Base-by-base conservation (phyloP, 768 basidiomycete genomes). In the Amylocystis lapponica region DNA sequence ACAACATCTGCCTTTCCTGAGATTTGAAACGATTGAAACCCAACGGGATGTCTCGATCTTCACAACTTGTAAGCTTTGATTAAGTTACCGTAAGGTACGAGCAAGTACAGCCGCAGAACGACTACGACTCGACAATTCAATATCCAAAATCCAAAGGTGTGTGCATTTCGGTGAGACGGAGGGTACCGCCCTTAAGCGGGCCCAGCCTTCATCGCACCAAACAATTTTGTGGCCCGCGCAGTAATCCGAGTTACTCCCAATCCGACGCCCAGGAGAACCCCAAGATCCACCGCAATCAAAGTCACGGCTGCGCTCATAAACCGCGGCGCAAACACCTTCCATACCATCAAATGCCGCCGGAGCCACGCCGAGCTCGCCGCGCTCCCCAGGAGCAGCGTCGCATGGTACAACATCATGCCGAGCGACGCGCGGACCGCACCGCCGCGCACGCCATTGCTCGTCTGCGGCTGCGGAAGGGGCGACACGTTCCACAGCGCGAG, bases 301-400 rank as follows among this genome's bases (percentile, higher is more conserved):
- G 75, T 74, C 3, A 79, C 55, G 0, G 77, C 89, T 0, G 76
- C 86, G 13, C 77, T 59, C 83, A 97, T 94, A 59, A 94, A 96
- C 49, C 95, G 67, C 49, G 96, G 96, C 27, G 94, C 95, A 56
- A 97, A 99, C 3, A 98, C 83, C 66, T 98, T 97, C 96, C 96
- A 99, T 19, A 97, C 93, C 93, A 96, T 96, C 50, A 96, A 62
- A 60, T 97, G 93, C 34, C 92, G 61, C 50, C 92, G 65, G 39
- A 94, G 64, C 53, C 81, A 75, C 7, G 90, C 86, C 0, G 89
- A 81, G 43, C 80, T 80, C 5, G 78, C 61, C 3, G 89, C 83
- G 13, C 80, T 76, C 4, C 86, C 83, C 4, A 93, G 55, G 2
- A 90, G 62, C 19, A 93, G 56, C 4, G 67, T 54, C 5, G 73